Percentiles rank a stretch among this genome's conserved stretches.
phyloP scores from a whole-genome alignment of 2,329 filamentous ascomycete genomes.

The Curvularia sp. region DNA sequence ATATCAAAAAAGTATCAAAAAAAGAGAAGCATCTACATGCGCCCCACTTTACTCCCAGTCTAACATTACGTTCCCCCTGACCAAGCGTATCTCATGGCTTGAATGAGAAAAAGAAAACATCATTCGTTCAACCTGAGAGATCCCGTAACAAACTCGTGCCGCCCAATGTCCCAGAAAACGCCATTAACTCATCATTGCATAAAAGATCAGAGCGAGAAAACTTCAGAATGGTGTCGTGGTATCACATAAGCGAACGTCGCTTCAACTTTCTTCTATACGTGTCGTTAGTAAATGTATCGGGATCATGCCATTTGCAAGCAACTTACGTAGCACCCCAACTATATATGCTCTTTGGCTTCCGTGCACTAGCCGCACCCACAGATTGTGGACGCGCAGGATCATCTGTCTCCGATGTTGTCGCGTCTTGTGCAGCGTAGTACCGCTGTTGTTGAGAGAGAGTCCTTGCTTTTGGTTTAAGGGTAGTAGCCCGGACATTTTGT shows the following conservation, averaged over 20 bases:
- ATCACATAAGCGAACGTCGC: constrained; percentile 17
- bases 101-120: not conserved
- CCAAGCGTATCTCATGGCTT: not conserved
- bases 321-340: constrained; percentile 37
- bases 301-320: not conserved
- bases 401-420: not conserved
- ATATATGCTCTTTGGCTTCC: constrained; percentile 22
- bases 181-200: not conserved
- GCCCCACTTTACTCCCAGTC: not conserved
- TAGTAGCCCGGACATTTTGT: not conserved
- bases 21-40: not conserved
- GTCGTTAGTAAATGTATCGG: constrained; percentile 2
- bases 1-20: not conserved
- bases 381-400: constrained; percentile 17
- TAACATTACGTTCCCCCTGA: not conserved
- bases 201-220: not conserved
- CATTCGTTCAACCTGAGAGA: not conserved
- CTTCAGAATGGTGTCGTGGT: not conserved
- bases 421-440: constrained; percentile 25
- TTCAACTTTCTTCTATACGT: constrained; percentile 23
- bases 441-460: constrained; percentile 15
- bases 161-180: not conserved
- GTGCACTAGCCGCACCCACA: constrained; percentile 6
- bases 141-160: not conserved
- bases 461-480: not conserved